Evolutionary conservation across 192 early-diverging fungal species (phyloP).

Genomic region (Piromyces finnis): DNA sequence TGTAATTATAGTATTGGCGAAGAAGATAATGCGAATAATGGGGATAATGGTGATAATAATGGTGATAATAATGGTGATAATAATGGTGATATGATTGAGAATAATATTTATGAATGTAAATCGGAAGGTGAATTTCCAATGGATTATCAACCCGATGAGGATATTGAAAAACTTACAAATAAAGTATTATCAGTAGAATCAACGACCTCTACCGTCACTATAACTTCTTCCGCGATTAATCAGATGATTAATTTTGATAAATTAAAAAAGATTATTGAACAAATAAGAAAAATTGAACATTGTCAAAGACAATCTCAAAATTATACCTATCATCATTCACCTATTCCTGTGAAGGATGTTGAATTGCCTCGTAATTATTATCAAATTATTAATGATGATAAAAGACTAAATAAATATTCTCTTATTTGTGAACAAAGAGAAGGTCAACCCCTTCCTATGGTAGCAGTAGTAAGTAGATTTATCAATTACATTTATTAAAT

Average conservation of each 20-base stretch:
- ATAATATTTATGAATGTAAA: not conserved
- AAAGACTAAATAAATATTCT: not conserved
- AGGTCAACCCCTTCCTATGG: not conserved
- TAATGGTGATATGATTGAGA: not conserved
- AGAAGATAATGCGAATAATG: too few species aligned
- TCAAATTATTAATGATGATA: not conserved
- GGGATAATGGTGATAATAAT: too few species aligned
- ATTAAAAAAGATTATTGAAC: not conserved
- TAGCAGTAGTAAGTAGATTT: not conserved
- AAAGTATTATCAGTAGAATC: not conserved
- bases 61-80: not conserved
- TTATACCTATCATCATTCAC: not conserved
- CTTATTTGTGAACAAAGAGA: not conserved
- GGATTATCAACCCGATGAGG: rapidly evolving
- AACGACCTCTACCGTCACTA: not conserved
- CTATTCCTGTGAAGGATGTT: not conserved
- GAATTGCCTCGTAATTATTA: not conserved
- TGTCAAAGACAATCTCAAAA: not conserved
- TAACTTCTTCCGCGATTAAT: not conserved
- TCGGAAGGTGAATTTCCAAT: not conserved
- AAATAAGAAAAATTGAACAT: not conserved
- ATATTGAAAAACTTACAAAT: not conserved
- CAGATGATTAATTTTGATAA: not conserved
- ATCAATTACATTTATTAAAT: too few species aligned
- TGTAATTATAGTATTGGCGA: too few species aligned